phyloP scores from a whole-genome alignment of 371 early-diverging fungal genomes.

The Syncephalastrum sp. region DNA sequence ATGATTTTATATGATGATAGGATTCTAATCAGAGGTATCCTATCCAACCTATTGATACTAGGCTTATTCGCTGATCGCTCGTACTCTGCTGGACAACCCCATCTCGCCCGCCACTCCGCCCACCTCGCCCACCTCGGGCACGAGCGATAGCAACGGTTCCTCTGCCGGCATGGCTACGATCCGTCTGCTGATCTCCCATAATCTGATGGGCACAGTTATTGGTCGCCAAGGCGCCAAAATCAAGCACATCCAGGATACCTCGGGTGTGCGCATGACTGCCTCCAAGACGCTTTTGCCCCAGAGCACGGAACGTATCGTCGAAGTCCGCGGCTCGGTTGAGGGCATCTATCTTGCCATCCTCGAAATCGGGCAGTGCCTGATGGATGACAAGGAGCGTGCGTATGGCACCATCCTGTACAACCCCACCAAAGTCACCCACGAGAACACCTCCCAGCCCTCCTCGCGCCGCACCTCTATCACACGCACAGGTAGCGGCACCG shows the following conservation, averaged over 20 bases:
- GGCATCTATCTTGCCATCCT: conserved; percentile 73
- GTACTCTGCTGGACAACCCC: conserved; percentile 77
- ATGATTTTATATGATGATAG: not conserved
- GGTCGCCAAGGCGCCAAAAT: conserved; percentile 85
- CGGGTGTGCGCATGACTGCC: conserved; percentile 80
- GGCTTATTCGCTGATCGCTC: conserved; percentile 63
- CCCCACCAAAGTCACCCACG: conserved; percentile 30
- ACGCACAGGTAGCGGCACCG: conserved; percentile 54
- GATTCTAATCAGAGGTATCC: not conserved
- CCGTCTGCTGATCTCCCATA: conserved; percentile 80
- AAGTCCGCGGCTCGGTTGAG: conserved; percentile 73
- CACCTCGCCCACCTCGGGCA: conserved; percentile 25
- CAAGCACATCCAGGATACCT: conserved; percentile 82
- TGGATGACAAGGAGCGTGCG: conserved; percentile 49
- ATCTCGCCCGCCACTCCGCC: conserved; percentile 22
- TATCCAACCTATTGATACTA: conserved; percentile 2
- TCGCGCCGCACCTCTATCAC: conserved; percentile 50
- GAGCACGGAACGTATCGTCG: conserved; percentile 84
- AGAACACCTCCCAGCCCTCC: conserved; percentile 21
- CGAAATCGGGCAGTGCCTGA: conserved; percentile 55
- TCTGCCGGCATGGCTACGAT: conserved; percentile 30
- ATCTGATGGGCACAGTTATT: conserved; percentile 86
- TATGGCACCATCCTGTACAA: conserved; percentile 48
- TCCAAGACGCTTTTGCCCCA: conserved; percentile 84
- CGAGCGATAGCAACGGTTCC: conserved; percentile 1